Base-by-base conservation (phyloP, 2,329 filamentous ascomycete species). In the Aspergillus fumigatus region DNA sequence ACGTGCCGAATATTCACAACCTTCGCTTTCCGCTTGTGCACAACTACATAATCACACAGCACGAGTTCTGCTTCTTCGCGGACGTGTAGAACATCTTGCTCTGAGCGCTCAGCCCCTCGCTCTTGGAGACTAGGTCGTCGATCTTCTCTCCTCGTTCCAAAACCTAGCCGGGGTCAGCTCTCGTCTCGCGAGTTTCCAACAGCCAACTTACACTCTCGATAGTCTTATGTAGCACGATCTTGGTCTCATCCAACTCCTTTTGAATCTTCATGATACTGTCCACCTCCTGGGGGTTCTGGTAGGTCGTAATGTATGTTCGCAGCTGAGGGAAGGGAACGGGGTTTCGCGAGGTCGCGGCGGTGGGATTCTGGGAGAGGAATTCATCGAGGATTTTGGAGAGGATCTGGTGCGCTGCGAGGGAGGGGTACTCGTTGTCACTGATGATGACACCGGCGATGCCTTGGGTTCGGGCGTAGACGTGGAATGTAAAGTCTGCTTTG, bases 181-280 rank as follows among this genome's bases (percentile, higher is more conserved):
- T 35, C 5, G 26, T 17, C 25, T n/a, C 11, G 8, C 25, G 1
- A 23, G 41, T 3, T 11, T 19, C 14, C 11, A n/a, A 19, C 17
- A 19, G 38, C 27, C 41, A 23, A 47, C 56, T 41, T n/a, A 61
- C 59, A 29, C 57, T 64, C 79, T 96, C 89, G 67, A 96, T 97
- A 48, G 94, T 97, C 84, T 97, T 96, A 79, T 97, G 92, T 67
- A 99, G 82, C 58, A 96, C 88, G 70, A 96, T 92, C 84, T 97
- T 97, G 59, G 93, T 97, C 82, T 97, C 92, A 70, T 97, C 92
- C 59, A 99, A 82, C 79, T 99, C 92, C 78, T 91, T 89, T 76
- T 97, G 93, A 68, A 99, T 97, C 82, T 91, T 92, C 81, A 91
- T 85, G 72, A 97, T 95, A 76, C 88, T 93, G 78, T 96, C 92